Conservation (phyloP, 2,329 filamentous ascomycete genomes). For the Westerdykella sp. region DNA sequence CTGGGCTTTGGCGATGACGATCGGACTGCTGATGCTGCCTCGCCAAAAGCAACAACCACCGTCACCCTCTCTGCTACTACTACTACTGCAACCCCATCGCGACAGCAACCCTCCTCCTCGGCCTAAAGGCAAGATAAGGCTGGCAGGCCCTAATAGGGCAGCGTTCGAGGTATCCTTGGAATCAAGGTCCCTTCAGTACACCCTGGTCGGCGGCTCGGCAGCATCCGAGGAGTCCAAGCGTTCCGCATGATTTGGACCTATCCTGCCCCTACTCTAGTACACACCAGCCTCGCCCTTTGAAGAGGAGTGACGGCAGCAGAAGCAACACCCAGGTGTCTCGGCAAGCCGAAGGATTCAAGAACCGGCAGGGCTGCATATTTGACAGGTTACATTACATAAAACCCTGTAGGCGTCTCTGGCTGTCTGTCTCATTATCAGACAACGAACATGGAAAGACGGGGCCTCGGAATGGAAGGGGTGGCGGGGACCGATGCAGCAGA, state of each 20-base stretch:
- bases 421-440: conserved; percentile 10
- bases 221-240: conserved; percentile 22
- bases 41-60: conserved; percentile 6
- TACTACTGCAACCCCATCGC: conserved; percentile 22
- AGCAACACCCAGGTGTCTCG: conserved; percentile 3
- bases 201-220: conserved; percentile 21
- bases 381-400: conserved; percentile 23
- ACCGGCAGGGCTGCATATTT: conserved; percentile 12
- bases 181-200: conserved; percentile 10
- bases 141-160: conserved; percentile 15
- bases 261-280: conserved; percentile 5
- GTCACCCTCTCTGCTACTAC: background rate
- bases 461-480: conserved; percentile 1
- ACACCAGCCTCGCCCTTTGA: conserved; percentile 2
- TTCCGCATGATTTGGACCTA: conserved; percentile 1
- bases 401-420: conserved; percentile 7
- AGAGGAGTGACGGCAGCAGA: too few relatives aligned
- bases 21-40: conserved; percentile 5
- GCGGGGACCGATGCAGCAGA: conserved; percentile 1
- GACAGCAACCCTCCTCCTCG: conserved; percentile 14
- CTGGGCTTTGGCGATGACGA: conserved; percentile 65
- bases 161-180: conserved; percentile 10
- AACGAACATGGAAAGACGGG: conserved; percentile 5
- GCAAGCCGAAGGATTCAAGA: conserved; percentile 1
- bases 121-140: conserved; percentile 18